Base-by-base conservation (phyloP, 106 monocot genomes). In the Alisma plantagoaquatica region DNA sequence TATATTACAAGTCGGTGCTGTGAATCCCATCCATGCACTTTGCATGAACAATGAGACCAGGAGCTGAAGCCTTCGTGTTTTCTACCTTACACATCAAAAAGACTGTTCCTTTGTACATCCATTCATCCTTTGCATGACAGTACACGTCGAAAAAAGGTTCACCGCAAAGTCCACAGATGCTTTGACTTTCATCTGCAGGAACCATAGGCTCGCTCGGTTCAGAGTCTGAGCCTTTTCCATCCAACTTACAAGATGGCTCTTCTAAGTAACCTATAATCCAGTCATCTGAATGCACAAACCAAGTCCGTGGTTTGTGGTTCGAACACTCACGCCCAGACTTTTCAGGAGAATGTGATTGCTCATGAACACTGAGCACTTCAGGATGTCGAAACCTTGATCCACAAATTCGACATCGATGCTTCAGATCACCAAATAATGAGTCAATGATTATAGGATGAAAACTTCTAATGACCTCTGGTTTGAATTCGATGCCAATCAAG, bases 131-230 rank as follows among this genome's bases (percentile, higher is more conserved):
- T 47, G 62, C 61, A 49, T 57, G 41, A 41, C 70, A 81, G 66
- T 81, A 96, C 23, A 78, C 50, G 33, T 96, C 94, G 52, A 84
- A 87, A 74, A 96, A 96, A 53, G 75, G 70, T 46, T 96, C 83
- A 20, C 94, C 94, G 76, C 94, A 96, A 5, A 96, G 43, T 25
- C 60, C 84, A 65, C 94, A 89, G 41, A 96, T 68, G 33, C 75
- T 65, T 61, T 96, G 94, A 7, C 44, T 81, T 64, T 96, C 94
- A 72, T 96, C 94, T 43, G 88, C 88, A 59, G 81, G 75, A 53
- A 96, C 88, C 88, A 84, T 81, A 4, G 62, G 69, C 33, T 75
- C 83, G 28, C 42, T 50, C 18, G 54, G 9, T 16, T 78, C 80
- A 43, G 57, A 48, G 2, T n/a, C 11, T 53, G 51, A 23, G 1